Percentiles rank a stretch among this genome's conserved stretches.
Evolutionary conservation across 2,329 filamentous ascomycete species (phyloP).

Genomic region (Xylariaceae sp.): DNA sequence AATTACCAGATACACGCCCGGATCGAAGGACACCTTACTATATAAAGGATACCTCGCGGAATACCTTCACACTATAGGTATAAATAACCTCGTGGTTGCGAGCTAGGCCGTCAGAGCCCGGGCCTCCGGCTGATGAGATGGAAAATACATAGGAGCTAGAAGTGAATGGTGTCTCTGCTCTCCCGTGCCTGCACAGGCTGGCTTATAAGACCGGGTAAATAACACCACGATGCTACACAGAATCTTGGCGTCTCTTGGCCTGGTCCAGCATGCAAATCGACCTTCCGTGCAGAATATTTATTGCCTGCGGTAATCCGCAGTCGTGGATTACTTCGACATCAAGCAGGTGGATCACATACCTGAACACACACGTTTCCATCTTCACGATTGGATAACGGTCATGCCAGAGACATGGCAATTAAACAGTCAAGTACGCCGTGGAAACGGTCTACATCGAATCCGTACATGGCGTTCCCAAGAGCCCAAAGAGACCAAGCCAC

Average conservation of each 20-base stretch:
- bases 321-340: too few species aligned
- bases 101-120: neutral
- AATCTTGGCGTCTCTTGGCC: neutral
- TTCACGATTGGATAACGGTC: neutral
- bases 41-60: neutral
- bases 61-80: neutral
- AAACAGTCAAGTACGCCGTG: neutral
- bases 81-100: neutral
- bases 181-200: too few species aligned
- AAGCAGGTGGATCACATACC: neutral
- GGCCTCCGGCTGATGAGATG: neutral
- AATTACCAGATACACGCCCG: neutral
- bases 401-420: neutral
- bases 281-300: too few species aligned
- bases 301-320: too few species aligned
- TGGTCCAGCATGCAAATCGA: neutral
- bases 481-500: too few species aligned
- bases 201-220: neutral
- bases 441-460: too few species aligned
- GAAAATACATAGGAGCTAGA: neutral
- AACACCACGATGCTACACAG: neutral
- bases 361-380: neutral
- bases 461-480: too few species aligned
- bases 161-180: too few species aligned
- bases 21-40: neutral